Conservation (phyloP, 345 rosid species). For the Citrus cavaleriei region DNA sequence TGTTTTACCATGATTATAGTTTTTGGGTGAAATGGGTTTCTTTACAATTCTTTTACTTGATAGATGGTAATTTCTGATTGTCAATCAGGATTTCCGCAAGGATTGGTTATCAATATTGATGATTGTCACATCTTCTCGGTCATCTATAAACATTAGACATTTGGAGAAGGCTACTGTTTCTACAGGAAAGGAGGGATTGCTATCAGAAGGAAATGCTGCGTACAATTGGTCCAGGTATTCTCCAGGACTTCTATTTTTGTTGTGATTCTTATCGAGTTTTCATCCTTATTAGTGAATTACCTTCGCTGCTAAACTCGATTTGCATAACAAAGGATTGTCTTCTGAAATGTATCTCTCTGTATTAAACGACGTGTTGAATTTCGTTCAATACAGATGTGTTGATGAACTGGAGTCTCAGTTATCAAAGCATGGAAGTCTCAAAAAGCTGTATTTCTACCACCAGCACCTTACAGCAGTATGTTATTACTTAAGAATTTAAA, state of each 20-base stretch:
- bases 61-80: slow-evolving; percentile 17
- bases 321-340: background rate
- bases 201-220: slow-evolving; percentile 98
- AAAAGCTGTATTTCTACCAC: slow-evolving; percentile 85
- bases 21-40: background rate
- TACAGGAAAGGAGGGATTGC: slow-evolving; percentile 96
- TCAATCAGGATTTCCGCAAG: slow-evolving; percentile 86
- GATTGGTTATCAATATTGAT: slow-evolving; percentile 93
- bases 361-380: background rate
- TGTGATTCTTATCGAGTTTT: background rate
- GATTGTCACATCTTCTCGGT: slow-evolving; percentile 95
- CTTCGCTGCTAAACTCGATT: background rate
- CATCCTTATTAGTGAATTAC: background rate
- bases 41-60: slow-evolving; percentile 1
- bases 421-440: slow-evolving; percentile 96
- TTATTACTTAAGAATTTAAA: slow-evolving; percentile 6
- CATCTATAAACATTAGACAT: slow-evolving; percentile 93
- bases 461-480: slow-evolving; percentile 93
- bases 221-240: slow-evolving; percentile 96
- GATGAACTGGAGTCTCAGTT: slow-evolving; percentile 91
- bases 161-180: slow-evolving; percentile 98
- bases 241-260: slow-evolving; percentile 10
- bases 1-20: background rate
- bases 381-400: slow-evolving; percentile 65
- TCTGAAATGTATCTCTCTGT: background rate